Evolutionary conservation across 306 rosid genomes (phyloP).

Genomic region (Potentilla sterilis): DNA sequence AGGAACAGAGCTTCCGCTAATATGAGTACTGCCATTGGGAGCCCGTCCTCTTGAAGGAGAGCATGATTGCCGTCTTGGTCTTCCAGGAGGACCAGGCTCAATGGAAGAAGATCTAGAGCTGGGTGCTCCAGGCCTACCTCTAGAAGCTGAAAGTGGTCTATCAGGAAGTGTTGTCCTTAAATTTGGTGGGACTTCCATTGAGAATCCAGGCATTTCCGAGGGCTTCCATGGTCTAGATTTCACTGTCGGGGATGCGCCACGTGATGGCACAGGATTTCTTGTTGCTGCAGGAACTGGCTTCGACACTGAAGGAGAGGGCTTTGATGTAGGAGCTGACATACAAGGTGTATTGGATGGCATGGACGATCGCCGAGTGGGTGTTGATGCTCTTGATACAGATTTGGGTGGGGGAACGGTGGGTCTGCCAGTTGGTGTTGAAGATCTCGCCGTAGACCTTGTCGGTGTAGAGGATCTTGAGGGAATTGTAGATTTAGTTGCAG

Average conservation of each 20-base stretch:
- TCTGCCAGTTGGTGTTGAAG: constrained; percentile 85
- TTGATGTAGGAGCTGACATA: constrained; percentile 50
- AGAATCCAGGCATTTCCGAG: constrained; percentile 91
- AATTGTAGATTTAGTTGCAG: constrained; percentile 48
- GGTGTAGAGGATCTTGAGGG: constrained; percentile 84
- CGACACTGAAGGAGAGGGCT: constrained; percentile 46
- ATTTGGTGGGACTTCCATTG: constrained; percentile 91
- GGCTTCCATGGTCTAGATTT: constrained; percentile 95
- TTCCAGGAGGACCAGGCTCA: constrained; percentile 70
- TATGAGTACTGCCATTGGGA: constrained; percentile 57
- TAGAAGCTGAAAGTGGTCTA: constrained; percentile 75
- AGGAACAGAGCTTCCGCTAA: constrained; percentile 89
- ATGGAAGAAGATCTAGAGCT: constrained; percentile 82
- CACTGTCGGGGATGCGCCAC: constrained; percentile 86
- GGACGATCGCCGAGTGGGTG: constrained; percentile 82
- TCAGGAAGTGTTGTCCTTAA: constrained; percentile 85
- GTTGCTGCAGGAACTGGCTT: constrained; percentile 49
- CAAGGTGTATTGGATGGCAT: constrained; percentile 61
- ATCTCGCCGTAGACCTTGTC: constrained; percentile 70
- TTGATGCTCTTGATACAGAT: constrained; percentile 75
- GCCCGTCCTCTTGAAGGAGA: constrained; percentile 93
- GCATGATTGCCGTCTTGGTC: constrained; percentile 88
- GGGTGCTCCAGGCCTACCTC: constrained; percentile 98
- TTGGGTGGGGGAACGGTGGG: constrained; percentile 74
- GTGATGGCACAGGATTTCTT: constrained; percentile 65